phyloP scores from a whole-genome alignment of 495 filamentous ascomycete genomes.

The Penicillium cataractarum region DNA sequence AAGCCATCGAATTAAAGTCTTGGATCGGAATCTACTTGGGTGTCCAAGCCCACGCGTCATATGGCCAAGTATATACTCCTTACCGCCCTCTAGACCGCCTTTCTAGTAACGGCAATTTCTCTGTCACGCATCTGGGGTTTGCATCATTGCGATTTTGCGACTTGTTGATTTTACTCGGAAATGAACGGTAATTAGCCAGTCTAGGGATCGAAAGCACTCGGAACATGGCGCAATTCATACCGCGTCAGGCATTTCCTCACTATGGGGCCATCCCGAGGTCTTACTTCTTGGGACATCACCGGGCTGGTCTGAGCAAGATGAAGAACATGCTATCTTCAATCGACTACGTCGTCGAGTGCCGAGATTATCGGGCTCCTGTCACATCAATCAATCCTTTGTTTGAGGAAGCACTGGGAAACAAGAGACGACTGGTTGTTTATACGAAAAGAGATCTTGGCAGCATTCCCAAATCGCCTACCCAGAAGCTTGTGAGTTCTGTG shows the following conservation, averaged over 20 bases:
- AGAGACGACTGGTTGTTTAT: slow-evolving; percentile 81
- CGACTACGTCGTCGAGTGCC: slow-evolving; percentile 90
- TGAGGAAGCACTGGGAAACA: slow-evolving; percentile 70
- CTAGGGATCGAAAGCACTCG: not conserved
- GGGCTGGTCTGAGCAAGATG: slow-evolving; percentile 81
- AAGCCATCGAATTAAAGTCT: slow-evolving; percentile 1
- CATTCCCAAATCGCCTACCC: slow-evolving; percentile 30
- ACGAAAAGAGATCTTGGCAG: slow-evolving; percentile 83
- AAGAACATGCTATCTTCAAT: slow-evolving; percentile 77
- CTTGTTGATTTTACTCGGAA: slow-evolving; percentile 6
- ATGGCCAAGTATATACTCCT: not conserved
- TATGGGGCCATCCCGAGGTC: slow-evolving; percentile 78
- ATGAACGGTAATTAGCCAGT: slow-evolving; percentile 14
- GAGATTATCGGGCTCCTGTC: slow-evolving; percentile 87
- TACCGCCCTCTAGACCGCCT: slow-evolving; percentile 18
- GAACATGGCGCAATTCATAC: slow-evolving; percentile 61
- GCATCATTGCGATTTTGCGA: slow-evolving; percentile 6
- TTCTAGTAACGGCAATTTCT: slow-evolving; percentile 18
- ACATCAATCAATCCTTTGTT: slow-evolving; percentile 91
- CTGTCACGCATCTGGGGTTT: not conserved
- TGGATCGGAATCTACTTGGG: not conserved
- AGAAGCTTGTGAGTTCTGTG: slow-evolving; percentile 32
- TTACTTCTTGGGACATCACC: slow-evolving; percentile 97
- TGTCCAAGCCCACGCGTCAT: slow-evolving; percentile 7
- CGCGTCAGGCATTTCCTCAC: slow-evolving; percentile 70